Evolutionary conservation across 306 rosid species (phyloP).

Genomic region (Erythrophleum fordii): DNA sequence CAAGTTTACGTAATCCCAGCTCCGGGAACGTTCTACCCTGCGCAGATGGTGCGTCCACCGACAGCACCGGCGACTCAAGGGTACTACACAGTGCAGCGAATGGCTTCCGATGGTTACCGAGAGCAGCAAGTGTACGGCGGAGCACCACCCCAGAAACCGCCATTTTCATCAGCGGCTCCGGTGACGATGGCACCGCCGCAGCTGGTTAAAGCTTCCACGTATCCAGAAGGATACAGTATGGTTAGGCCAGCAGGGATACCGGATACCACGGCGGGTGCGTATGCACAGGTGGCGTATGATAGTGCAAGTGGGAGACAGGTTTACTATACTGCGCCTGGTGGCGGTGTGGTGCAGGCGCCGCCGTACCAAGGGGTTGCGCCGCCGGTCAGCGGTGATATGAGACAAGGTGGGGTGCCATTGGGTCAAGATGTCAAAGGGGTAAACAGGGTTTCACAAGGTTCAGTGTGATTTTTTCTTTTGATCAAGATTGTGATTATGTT

Average conservation of each 20-base stretch:
- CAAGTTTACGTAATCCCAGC: constrained; percentile 61
- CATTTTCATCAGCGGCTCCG: constrained; percentile 40
- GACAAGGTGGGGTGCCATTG: constrained; percentile 48
- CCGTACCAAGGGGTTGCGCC: constrained; percentile 53
- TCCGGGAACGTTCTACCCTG: constrained; percentile 59
- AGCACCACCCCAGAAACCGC: constrained; percentile 24
- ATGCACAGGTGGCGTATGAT: constrained; percentile 61
- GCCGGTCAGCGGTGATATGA: constrained; percentile 42
- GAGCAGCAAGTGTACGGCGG: constrained; percentile 70
- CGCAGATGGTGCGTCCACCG: constrained; percentile 54
- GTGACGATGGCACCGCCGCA: constrained; percentile 47
- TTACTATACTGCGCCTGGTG: constrained; percentile 67
- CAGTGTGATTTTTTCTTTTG: constrained; percentile 51
- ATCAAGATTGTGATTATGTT: constrained; percentile 33
- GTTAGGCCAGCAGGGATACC: constrained; percentile 45
- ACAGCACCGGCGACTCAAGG: constrained; percentile 55
- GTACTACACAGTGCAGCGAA: constrained; percentile 67
- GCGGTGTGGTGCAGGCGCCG: constrained; percentile 58
- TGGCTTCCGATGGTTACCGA: constrained; percentile 67
- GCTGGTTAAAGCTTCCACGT: constrained; percentile 44
- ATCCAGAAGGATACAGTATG: constrained; percentile 57
- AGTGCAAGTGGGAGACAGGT: constrained; percentile 73
- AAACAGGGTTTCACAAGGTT: constrained; percentile 62
- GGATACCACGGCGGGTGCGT: constrained; percentile 39
- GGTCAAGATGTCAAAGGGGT: constrained; percentile 71